Base-by-base conservation (phyloP, 1,284 basidiomycete genomes). In the Cutaneotrichosporon curvatum region DNA sequence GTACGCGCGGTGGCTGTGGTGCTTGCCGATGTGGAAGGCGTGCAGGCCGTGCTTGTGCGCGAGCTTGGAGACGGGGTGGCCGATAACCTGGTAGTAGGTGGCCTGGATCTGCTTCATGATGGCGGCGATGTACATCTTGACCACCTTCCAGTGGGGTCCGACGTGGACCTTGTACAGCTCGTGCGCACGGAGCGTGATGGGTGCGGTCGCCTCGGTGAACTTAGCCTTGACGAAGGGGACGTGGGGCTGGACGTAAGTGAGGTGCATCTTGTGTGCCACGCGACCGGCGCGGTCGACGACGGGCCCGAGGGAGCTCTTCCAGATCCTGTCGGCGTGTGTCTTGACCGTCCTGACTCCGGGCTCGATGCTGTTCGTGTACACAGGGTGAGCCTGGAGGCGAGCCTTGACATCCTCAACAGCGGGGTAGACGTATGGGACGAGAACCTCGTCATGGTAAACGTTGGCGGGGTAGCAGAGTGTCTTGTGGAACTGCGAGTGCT, bases 381-480 rank as follows among this genome's bases (percentile, higher is more conserved):
- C 30, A 9, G 63, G 60, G 28, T 57, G 55, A 11, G 53, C 19
- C 19, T 51, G 34, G 10, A 60, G 31, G 43, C 53, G 47, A n/a
- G 43, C 28, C 37, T 59, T 56, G 16, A 46, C 48, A 20, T 63
- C 53, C 22, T 58, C 61, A 5, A 65, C 28, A 9, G 47, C 40
- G 15, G 63, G 63, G 48, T 63, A 63, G 30, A 65, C 47, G 40
- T 63, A 63, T 0, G 63, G 63, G 40, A 63, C 45, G 21, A 70
- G 58, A 30, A 70, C 53, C 16, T 60, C 51, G 6, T 48, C 41
- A 40, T 65, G 60, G 49, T 70, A 70, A 14, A 62, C 56, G 50
- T 68, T 66, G 20, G 68, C 48, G 8, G 68, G 68, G 50, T 68
- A 67, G 41, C 68, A 70, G 20, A 70, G 52, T 0, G 58, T 57